Conservation (phyloP, 371 early-diverging fungal species). For the Rhizopus sp. region DNA sequence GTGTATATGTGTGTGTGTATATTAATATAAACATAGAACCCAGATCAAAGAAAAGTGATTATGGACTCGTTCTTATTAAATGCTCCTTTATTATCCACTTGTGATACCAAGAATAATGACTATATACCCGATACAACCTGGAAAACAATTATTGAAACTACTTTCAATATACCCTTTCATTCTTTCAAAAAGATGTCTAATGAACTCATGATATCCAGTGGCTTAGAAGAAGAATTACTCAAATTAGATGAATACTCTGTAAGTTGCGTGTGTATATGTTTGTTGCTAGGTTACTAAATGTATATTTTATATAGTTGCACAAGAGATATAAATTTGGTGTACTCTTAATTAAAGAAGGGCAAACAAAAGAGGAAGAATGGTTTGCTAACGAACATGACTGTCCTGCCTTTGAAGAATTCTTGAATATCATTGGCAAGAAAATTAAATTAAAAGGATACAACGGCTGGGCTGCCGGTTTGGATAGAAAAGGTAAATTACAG, state of each 20-base stretch:
- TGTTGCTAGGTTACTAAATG: not conserved
- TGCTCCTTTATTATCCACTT: constrained; percentile 7
- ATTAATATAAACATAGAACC: constrained; percentile 2
- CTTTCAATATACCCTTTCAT: constrained; percentile 17
- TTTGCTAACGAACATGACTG: constrained; percentile 68
- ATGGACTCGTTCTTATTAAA: constrained; percentile 22
- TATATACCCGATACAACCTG: constrained; percentile 15
- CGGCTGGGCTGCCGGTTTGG: constrained; percentile 83
- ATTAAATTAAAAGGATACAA: constrained; percentile 74
- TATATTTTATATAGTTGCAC: constrained; percentile 53
- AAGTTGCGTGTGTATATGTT: constrained; percentile 7
- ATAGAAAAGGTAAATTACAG: constrained; percentile 65
- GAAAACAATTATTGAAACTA: constrained; percentile 28
- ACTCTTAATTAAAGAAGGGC: constrained; percentile 65
- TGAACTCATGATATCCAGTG: constrained; percentile 21
- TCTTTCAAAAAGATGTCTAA: constrained; percentile 12
- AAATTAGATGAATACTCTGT: constrained; percentile 32
- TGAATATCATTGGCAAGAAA: constrained; percentile 71
- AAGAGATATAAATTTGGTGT: constrained; percentile 82
- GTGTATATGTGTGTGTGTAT: not conserved
- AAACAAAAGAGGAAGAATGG: constrained; percentile 82
- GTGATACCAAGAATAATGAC: not conserved
- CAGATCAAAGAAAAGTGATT: constrained; percentile 25
- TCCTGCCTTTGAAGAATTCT: constrained; percentile 63
- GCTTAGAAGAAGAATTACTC: constrained; percentile 29